Percentiles rank a stretch among this genome's conserved stretches.
phyloP scores from a whole-genome alignment of 2,329 filamentous ascomycete genomes.

The Cordyceps tenuipes region DNA sequence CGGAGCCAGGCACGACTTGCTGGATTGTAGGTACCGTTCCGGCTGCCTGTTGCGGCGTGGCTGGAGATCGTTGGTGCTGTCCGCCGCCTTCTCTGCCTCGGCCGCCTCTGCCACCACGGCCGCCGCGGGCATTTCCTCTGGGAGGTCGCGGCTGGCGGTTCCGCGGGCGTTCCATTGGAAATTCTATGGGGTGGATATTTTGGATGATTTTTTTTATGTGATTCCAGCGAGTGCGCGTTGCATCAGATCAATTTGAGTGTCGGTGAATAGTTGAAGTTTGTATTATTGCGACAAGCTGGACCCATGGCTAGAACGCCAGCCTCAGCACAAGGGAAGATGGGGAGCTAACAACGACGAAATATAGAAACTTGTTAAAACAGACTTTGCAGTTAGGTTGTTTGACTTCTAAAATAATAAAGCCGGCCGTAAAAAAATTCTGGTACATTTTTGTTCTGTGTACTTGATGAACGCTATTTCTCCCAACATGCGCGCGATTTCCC shows the following conservation, averaged over 20 bases:
- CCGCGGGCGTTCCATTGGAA: constrained; percentile 24
- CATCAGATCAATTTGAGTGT: background rate
- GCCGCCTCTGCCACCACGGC: constrained; percentile 16
- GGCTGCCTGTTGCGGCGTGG: constrained; percentile 27
- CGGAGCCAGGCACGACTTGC: constrained; percentile 51
- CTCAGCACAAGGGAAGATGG: background rate
- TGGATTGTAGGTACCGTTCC: constrained; percentile 36
- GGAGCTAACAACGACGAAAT: no score
- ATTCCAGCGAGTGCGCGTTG: background rate
- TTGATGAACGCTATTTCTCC: background rate
- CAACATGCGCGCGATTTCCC: no score
- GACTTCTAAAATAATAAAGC: no score
- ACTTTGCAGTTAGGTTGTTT: no score
- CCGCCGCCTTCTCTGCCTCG: constrained; percentile 11
- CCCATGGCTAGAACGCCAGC: no score
- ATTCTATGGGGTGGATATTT: background rate
- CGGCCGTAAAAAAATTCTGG: background rate
- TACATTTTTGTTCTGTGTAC: constrained; percentile 5
- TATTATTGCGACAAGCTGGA: no score
- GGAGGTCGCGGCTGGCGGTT: constrained; percentile 25
- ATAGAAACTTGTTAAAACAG: no score
- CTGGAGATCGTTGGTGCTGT: constrained; percentile 15
- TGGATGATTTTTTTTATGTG: background rate
- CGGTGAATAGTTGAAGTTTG: background rate
- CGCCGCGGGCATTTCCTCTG: background rate